Base-by-base conservation (phyloP, 306 rosid genomes). In the Begonia peltatifolia region DNA sequence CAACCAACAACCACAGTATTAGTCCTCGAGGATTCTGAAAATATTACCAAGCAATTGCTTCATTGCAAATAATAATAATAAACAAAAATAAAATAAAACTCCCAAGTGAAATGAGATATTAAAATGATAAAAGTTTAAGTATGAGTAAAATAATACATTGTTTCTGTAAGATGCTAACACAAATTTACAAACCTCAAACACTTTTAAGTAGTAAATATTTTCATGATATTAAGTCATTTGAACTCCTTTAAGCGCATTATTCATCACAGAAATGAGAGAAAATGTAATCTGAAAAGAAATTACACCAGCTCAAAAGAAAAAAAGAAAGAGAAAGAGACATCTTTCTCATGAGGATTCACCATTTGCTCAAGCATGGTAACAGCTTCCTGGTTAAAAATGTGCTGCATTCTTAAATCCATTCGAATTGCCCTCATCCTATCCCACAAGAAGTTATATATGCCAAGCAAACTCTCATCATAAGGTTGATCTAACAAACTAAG, bases 351-450 rank as follows among this genome's bases (percentile, higher is more conserved):
- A 61, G 46, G 62, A 69, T 77, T 55, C 57, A 86, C 99, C 99
- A 90, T 90, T 55, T 90, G 92, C 72, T 90, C 99, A 76, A 90
- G 76, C 94, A 90, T 83, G 57, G 72, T 63, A 50, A 90, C 81
- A 60, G 99, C 79, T 55, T 70, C 85, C 62, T 76, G 77, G 63
- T 86, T 77, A 80, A 90, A 90, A 63, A 86, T 81, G 66, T 90
- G 99, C 63, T 90, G 99, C 99, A 90, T 90, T 71, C 99, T 78
- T 53, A 90, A 75, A 72, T 90, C 99, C 99, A 90, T 90, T 18
- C 95, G 82, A 65, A 90, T 81, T 30, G 99, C 94, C 61, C 95
- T 82, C 99, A 90, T 90, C 82, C 99, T 79, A 58, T 90, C 99
- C 99, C 99, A 90, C 71, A 86, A 69, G 66, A 90, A 90, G 70